Evolutionary conservation across 2,329 filamentous ascomycete genomes (phyloP), one percentile per base, ranked within the genome.

Genomic region (Akanthomyces muscarius): DNA sequence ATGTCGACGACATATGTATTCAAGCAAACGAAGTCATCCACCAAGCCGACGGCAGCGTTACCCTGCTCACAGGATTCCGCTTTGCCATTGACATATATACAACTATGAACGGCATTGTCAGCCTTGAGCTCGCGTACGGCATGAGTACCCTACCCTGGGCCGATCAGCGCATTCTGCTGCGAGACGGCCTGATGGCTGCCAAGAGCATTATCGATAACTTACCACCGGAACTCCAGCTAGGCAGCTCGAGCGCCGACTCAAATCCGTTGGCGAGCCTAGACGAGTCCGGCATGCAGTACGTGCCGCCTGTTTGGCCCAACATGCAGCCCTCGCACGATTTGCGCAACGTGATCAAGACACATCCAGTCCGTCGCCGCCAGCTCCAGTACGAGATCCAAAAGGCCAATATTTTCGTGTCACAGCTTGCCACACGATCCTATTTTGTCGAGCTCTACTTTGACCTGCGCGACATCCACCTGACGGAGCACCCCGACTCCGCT

Each of bases 331-430:
- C 78, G 10, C 77, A 83, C 65, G 83, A 86, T 66, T 69, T 84
- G 18, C 80, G 82, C 48, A 80, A 78, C 45, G 74, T 78, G 8
- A 77, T 85, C 63, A 79, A 80, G 61, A 74, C 77, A 23, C 77
- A 85, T 30, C 80, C 82, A 1, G 72, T 76, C 30, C 78, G 80
- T 3, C 81, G 84, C 2, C 80, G 85, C 1, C 78, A 82, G 62
- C 73, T 92, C 5, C 91, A 95, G 71, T 92, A 88, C 67, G 92
- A 96, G 75, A 95, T 97, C 36, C 92, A 96, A 73, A 96, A 96
- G 72, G 90, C 91, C 7, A 96, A 96, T 73, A 90, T 97, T 45
- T 92, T 94, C 71, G 86, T 88, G 2, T 94, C 89, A 6, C 89
- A 92, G 69, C 80, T 97, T 11, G 87, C 88, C 2, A 96, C 91